Conservation (phyloP, 257 asterid genomes). For the Capsicum rhomboideum region DNA sequence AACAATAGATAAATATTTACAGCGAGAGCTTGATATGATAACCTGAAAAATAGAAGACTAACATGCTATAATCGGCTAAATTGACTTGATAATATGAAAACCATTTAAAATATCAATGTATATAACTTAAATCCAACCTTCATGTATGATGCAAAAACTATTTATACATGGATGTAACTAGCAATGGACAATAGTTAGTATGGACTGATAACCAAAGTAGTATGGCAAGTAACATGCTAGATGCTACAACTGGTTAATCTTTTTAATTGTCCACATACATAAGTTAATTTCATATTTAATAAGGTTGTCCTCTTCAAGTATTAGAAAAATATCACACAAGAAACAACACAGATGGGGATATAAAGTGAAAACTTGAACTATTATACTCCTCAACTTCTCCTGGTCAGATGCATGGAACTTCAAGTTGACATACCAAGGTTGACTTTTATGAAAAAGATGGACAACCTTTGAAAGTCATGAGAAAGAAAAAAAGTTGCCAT, state of each 20-base stretch:
- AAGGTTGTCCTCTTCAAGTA: background rate
- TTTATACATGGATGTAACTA: background rate
- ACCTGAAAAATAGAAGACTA: background rate
- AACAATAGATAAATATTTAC: background rate
- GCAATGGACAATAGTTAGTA: background rate
- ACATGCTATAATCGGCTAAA: no score
- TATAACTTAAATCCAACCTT: background rate
- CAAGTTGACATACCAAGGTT: background rate
- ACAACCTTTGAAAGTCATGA: background rate
- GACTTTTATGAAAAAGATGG: background rate
- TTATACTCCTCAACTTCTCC: background rate
- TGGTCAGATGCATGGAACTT: background rate
- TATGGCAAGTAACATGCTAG: background rate
- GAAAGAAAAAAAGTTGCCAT: background rate
- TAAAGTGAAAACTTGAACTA: background rate
- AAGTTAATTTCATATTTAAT: background rate
- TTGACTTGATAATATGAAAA: no score
- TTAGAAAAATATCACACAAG: background rate
- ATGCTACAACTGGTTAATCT: background rate
- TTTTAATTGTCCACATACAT: background rate
- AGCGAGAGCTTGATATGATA: background rate
- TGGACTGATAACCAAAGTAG: background rate
- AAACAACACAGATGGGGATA: background rate
- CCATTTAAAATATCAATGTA: fast-evolving
- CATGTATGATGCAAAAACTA: background rate